Percentiles rank a stretch among this genome's conserved stretches.
These are phyloP conservation scores for Thraustochytrium striatum DNA, from an alignment of 352 stramenopile genomes.

Conservation along the genomic window DNA sequence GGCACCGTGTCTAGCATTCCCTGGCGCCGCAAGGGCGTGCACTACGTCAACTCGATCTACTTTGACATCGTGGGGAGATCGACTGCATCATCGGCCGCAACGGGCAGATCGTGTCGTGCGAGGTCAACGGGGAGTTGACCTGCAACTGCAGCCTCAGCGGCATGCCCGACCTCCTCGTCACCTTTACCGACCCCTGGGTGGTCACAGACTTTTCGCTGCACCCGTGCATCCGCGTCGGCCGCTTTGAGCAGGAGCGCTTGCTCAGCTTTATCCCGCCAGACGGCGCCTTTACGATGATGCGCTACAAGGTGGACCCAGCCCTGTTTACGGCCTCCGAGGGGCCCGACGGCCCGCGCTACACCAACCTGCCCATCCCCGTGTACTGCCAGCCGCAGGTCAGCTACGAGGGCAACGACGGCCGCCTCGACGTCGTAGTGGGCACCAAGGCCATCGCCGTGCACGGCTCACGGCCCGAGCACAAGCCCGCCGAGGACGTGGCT, in stretches of 20 bases:
- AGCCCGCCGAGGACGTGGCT: constrained; percentile 75
- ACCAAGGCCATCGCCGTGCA: constrained; percentile 56
- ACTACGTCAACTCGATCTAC: constrained; percentile 97
- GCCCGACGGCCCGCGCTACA: not conserved
- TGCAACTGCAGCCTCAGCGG: constrained; percentile 89
- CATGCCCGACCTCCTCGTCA: constrained; percentile 92
- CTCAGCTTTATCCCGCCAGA: no score
- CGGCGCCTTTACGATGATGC: no score
- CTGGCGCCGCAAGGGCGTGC: constrained; percentile 90
- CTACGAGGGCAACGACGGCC: constrained; percentile 54
- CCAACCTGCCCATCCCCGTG: constrained; percentile 58
- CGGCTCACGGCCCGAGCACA: not conserved
- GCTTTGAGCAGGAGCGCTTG: constrained; percentile 90
- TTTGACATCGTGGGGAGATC: constrained; percentile 97
- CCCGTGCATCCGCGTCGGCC: constrained; percentile 91
- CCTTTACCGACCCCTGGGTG: constrained; percentile 88
- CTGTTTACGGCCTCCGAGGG: not conserved
- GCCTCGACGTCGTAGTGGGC: constrained; percentile 58
- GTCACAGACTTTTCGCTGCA: constrained; percentile 98
- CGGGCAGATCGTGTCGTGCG: constrained; percentile 81
- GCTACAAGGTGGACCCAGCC: constrained; percentile 65
- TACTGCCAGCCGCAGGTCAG: constrained; percentile 78
- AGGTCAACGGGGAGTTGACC: constrained; percentile 90
- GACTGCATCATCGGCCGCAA: constrained; percentile 90
- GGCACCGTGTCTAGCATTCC: constrained; percentile 91